Evolutionary conservation across 2,329 filamentous ascomycete species (phyloP).

Genomic region (Fusarium mundagurra): DNA sequence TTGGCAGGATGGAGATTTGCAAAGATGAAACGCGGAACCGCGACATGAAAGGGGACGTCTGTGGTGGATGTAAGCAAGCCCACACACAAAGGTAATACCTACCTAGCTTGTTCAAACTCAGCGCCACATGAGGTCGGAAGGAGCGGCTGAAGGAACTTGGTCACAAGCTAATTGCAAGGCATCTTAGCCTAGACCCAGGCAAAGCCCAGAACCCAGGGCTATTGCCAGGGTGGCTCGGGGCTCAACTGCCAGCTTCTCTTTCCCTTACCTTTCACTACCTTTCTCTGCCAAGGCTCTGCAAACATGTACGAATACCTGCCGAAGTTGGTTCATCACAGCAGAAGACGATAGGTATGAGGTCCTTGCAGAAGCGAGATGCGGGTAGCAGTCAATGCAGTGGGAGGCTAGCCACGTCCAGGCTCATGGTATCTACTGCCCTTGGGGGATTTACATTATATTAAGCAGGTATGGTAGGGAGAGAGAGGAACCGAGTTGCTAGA

Average conservation of each 20-base stretch:
- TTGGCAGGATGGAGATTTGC: slow-evolving; percentile 19
- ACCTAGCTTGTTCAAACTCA: background rate
- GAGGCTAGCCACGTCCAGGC: slow-evolving; percentile 3
- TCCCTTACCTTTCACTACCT: background rate
- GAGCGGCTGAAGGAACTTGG: slow-evolving; percentile 21
- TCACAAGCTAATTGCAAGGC: slow-evolving; percentile 14
- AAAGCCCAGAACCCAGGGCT: background rate
- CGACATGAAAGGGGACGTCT: slow-evolving; percentile 3
- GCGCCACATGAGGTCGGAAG: slow-evolving; percentile 22
- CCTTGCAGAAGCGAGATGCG: background rate
- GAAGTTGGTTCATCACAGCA: background rate
- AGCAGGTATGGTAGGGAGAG: background rate
- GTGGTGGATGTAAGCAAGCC: slow-evolving; percentile 1
- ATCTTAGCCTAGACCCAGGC: slow-evolving; percentile 2
- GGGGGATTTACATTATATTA: background rate
- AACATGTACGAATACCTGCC: background rate
- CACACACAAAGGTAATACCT: background rate
- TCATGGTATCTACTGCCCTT: background rate
- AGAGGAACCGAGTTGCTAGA: background rate
- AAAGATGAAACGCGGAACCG: slow-evolving; percentile 17
- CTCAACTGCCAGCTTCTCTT: background rate
- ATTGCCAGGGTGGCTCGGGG: background rate
- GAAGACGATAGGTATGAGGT: background rate
- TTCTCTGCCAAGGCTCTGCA: background rate
- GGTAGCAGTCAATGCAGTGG: background rate